Evolutionary conservation across 1,139 yeast species (phyloP).

Genomic region (Yamadazyma dushanensis): DNA sequence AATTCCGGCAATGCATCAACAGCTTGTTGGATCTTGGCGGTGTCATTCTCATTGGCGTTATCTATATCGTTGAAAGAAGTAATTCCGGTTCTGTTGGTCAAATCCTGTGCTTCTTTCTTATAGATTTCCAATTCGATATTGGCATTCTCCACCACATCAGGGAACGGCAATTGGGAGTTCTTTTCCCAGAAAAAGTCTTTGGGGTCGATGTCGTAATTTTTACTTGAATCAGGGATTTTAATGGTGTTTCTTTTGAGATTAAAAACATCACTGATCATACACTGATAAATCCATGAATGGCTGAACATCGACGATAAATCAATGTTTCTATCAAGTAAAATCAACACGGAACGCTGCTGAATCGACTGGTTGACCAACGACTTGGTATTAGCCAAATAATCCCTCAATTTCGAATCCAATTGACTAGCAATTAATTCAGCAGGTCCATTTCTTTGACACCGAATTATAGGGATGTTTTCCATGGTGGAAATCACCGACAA

Average conservation of each 20-base stretch:
- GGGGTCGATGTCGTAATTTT: conserved; percentile 84
- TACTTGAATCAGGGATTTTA: conserved; percentile 34
- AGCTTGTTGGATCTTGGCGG: conserved; percentile 81
- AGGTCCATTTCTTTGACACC: conserved; percentile 92
- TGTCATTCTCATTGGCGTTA: conserved; percentile 47
- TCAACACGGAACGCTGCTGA: conserved; percentile 69
- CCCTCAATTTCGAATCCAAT: conserved; percentile 78
- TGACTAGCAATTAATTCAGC: conserved; percentile 92
- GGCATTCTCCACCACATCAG: conserved; percentile 96
- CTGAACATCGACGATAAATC: conserved; percentile 93
- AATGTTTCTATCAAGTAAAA: conserved; percentile 82
- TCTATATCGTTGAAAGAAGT: conserved; percentile 71
- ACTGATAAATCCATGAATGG: conserved; percentile 97
- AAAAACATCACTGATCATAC: conserved; percentile 92
- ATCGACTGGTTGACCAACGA: conserved; percentile 18
- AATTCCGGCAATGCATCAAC: conserved; percentile 90
- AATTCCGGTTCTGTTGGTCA: conserved; percentile 79
- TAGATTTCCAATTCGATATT: conserved; percentile 79
- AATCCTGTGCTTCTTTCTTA: conserved; percentile 82
- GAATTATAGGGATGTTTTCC: conserved; percentile 80
- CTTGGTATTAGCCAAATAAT: conserved; percentile 74
- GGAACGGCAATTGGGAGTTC: conserved; percentile 88
- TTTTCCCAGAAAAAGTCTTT: conserved; percentile 88
- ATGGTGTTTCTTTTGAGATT: conserved; percentile 75
- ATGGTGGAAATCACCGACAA: conserved; percentile 72